Base-by-base conservation (phyloP, 495 filamentous ascomycete genomes). In the Melanomma pulvis-pyrius region DNA sequence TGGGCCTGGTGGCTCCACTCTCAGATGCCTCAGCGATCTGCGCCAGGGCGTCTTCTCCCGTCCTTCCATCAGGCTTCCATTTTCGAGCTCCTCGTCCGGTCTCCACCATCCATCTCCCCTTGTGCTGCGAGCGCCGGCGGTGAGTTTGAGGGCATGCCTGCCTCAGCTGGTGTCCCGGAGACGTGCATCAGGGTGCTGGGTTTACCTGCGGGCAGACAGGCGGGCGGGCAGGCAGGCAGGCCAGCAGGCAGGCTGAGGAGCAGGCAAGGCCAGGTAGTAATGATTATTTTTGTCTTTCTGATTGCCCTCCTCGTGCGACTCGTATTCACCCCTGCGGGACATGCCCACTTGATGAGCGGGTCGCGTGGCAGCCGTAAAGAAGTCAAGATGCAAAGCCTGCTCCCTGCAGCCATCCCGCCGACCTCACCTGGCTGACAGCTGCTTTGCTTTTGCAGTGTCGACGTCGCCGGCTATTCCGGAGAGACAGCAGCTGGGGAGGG, bases 61-160 rank as follows among this genome's bases (percentile, higher is more conserved):
- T 30, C 46, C 63, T 71, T 71, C 68, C 60, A 50, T 59, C 54
- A 57, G 22, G 26, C 63, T 71, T 71, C 68, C 54, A 67, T 67
- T 47, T 50, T 24, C 34, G 46, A 29, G 7, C 54, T n/a, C 2
- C 30, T 32, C 54, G n/a, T 49, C 11, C 57, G 6, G 19, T 60
- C 57, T 22, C 30, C 34, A 41, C 57, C 25, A 25, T 21, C 8
- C 19, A 34, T n/a, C n/a, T n/a, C 2, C 19, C 17, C 46, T 24
- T 24, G 12, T 24, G 46, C 26, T 32, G 47, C 24, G 28, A 34
- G 21, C 44, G 29, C 29, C 21, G 41, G 53, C 61, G 52, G 61
- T 65, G 52, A 58, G 53, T 65, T 54, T 63, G 50, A 30, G 13
- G 39, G 39, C 8, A 44, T 44, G 39, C 39, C 4, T 44, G 17